Base-by-base conservation (phyloP, 176 grass and related monocot species). In the Rhynchospora tenuis region DNA sequence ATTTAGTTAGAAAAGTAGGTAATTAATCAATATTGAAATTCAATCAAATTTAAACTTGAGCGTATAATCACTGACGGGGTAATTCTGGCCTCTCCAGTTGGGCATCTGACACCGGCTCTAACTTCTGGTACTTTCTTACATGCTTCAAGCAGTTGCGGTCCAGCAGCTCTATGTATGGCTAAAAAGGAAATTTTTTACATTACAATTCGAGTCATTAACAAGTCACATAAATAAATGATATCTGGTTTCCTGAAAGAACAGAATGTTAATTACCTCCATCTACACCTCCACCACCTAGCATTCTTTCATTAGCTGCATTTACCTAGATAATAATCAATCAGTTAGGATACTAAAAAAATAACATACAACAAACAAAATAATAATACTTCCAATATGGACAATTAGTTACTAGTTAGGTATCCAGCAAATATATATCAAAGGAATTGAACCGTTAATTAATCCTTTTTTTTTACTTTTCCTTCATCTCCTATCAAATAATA, bases 141-240 rank as follows among this genome's bases (percentile, higher is more conserved):
- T 76, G 96, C 96, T 65, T 88, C 61, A 12, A 91, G 48, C 7
- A 98, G 89, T 84, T 93, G 88, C 78, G 89, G 93, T 43, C 96
- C 96, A 81, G 96, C 93, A 95, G 96, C 88, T 86, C 81, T 86
- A 90, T 98, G 93, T 88, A 98, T 86, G 84, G 93, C 72, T 75
- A 15, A 75, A 54, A 75, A 52, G 22, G 22, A 75, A 1, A 75
- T 68, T 43, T 68, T 11, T 75, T 52, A 9, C 16, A 26, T 23
- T 54, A 75, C 7, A 12, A 75, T 51, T 50, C n/a, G 14, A 68
- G 65, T 14, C 9, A 62, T 62, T 7, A 16, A 5, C 8, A 73
- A 73, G 48, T 48, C 2, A 29, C 2, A 64, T 29, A 64, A 8
- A 43, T 42, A 43, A 43, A 43, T 43, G 31, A 68, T 42, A 31